These are phyloP conservation scores for Suillus cothurnatus DNA, from an alignment of 768 basidiomycete genomes.

Conservation along the genomic window DNA sequence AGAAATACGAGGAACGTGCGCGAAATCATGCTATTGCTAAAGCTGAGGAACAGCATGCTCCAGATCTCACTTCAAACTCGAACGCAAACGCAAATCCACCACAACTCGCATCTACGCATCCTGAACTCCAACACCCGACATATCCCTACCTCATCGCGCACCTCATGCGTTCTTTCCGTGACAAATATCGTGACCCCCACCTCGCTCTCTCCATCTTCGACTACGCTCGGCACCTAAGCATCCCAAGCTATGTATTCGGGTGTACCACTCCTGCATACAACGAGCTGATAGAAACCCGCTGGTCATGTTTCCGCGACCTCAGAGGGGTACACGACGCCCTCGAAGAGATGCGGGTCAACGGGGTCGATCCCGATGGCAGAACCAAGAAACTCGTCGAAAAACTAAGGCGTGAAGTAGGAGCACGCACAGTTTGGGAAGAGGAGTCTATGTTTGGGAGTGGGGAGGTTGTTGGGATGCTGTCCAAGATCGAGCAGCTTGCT, in stretches of 20 bases:
- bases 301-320: conserved; percentile 83
- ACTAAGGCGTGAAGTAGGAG: conserved; percentile 64
- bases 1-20: conserved; percentile 50
- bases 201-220: conserved; percentile 83
- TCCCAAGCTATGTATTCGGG: conserved; percentile 84
- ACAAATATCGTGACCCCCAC: conserved; percentile 77
- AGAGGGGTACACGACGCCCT: conserved; percentile 71
- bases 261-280: conserved; percentile 90
- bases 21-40: conserved; percentile 39
- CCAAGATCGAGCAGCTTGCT: conserved; percentile 50
- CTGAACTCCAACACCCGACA: conserved; percentile 53
- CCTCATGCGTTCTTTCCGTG: conserved; percentile 79
- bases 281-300: conserved; percentile 83
- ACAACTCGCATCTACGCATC: neutral
- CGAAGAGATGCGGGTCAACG: conserved; percentile 83
- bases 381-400: conserved; percentile 65
- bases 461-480: conserved; percentile 54
- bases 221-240: conserved; percentile 72
- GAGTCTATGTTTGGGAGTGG: conserved; percentile 48
- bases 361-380: conserved; percentile 61
- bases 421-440: conserved; percentile 52
- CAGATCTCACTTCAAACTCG: neutral
- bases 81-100: neutral
- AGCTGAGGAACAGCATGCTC: conserved; percentile 11
- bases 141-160: conserved; percentile 78